A percentile compares a stretch with the other conserved stretches of the same genome.
phyloP scores from a whole-genome alignment of 495 filamentous ascomycete species.

The Neurospora sp. region DNA sequence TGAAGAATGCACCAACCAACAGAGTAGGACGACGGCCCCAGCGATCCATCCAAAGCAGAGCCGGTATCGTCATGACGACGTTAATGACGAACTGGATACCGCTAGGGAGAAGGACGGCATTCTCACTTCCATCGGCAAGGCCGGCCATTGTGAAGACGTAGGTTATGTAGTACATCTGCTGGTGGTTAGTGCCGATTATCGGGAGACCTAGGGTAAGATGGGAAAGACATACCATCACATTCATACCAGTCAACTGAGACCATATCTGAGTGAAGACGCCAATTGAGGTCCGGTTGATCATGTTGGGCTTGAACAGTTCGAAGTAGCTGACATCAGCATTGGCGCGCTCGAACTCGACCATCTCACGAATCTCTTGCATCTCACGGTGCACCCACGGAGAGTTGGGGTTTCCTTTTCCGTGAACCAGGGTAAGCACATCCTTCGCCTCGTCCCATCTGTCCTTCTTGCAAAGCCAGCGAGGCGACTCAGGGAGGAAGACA shows the following conservation, averaged over 20 bases:
- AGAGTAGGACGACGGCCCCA: slow-evolving; percentile 55
- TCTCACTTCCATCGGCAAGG: slow-evolving; percentile 28
- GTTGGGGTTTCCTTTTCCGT: slow-evolving; percentile 54
- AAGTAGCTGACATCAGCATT: slow-evolving; percentile 54
- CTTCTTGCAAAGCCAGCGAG: slow-evolving; percentile 65
- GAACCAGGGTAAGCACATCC: slow-evolving; percentile 53
- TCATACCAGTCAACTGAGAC: slow-evolving; percentile 78
- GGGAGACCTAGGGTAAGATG: slow-evolving; percentile 15
- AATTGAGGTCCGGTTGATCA: slow-evolving; percentile 66
- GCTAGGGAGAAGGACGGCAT: slow-evolving; percentile 49
- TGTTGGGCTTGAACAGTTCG: slow-evolving; percentile 58
- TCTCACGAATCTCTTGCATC: slow-evolving; percentile 57
- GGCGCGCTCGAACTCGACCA: slow-evolving; percentile 57
- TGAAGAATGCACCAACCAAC: slow-evolving; percentile 52
- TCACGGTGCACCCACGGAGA: slow-evolving; percentile 55
- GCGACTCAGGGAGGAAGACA: slow-evolving; percentile 61
- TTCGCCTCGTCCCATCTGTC: slow-evolving; percentile 65
- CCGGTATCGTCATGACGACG: slow-evolving; percentile 46
- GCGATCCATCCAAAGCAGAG: slow-evolving; percentile 45
- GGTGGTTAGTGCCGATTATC: slow-evolving; percentile 1
- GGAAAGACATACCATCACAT: slow-evolving; percentile 62
- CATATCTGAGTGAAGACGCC: slow-evolving; percentile 76
- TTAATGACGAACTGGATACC: slow-evolving; percentile 70
- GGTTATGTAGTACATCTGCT: slow-evolving; percentile 40
- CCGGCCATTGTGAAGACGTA: slow-evolving; percentile 70